Base-by-base conservation (phyloP, 2,329 filamentous ascomycete species). In the Colletotrichum aenigma region DNA sequence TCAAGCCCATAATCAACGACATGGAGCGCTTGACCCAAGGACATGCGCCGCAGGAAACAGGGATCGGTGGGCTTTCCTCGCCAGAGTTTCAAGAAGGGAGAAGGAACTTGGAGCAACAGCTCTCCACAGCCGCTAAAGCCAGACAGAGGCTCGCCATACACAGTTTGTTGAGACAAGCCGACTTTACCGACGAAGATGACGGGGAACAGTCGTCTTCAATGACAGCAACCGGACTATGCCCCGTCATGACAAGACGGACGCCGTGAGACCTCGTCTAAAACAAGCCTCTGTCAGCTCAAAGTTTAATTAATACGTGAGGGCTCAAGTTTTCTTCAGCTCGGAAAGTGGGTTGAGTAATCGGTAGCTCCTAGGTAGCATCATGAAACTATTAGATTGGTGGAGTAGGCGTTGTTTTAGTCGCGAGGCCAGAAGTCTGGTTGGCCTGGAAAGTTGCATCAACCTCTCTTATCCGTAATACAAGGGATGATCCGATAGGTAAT, bases 131-230 rank as follows among this genome's bases (percentile, higher is more conserved):
- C 6, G 80, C 79, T 9, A 77, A 75, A 13, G 76, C 76, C 10
- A 71, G 79, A 32, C 75, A 80, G 66, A 66, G 78, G 36, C 76
- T 83, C 28, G 81, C 81, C 4, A 78, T 82, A 12, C 81, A 83
- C 62, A 83, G 81, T 48, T 77, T 82, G 4, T 75, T 83, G 9
- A 75, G 79, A 3, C 79, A 79, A 43, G 80, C 78, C 9, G 76
- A 77, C 10, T 81, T 82, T 67, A 79, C 77, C 16, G 79, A 80
- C 15, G 81, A 80, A 15, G 78, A 80, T 26, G 78, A 79, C 68
- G 68, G 66, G n/a, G 71, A 77, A n/a, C 26, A 66, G 4, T 74
- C 71, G 6, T 74, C 71, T 9, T 66, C 66, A 6, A 48, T 70
- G 34, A 70, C 71, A 9, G 43, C 30, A 3, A 18, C 34, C 10